Conservation (phyloP, 305 asterid species). For the Rubia balearica region DNA sequence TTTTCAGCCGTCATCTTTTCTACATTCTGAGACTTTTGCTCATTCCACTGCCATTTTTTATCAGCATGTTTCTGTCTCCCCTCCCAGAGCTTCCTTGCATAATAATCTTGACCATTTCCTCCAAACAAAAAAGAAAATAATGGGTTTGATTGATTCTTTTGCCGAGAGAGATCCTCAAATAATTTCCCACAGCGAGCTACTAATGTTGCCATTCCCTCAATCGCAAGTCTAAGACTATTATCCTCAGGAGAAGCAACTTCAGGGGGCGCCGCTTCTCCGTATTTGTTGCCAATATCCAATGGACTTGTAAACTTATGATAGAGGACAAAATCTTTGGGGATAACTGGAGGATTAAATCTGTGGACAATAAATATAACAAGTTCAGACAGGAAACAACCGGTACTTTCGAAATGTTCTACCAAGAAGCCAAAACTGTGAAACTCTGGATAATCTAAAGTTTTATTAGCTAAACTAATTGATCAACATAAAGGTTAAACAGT, state of each 20-base stretch:
- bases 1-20: constrained; percentile 79
- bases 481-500: background rate
- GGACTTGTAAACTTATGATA: constrained; percentile 65
- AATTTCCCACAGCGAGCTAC: constrained; percentile 92
- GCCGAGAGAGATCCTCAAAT: constrained; percentile 85
- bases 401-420: background rate
- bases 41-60: constrained; percentile 38
- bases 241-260: constrained; percentile 78
- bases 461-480: background rate
- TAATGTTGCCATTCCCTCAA: constrained; percentile 90
- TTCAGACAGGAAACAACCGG: background rate
- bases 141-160: constrained; percentile 80
- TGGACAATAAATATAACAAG: background rate
- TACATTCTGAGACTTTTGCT: constrained; percentile 32
- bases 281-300: constrained; percentile 36
- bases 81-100: constrained; percentile 88
- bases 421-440: background rate
- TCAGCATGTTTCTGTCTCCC: constrained; percentile 65
- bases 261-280: constrained; percentile 47
- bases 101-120: constrained; percentile 74
- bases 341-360: constrained; percentile 80
- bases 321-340: constrained; percentile 75
- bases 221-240: constrained; percentile 66
- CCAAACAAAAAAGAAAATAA: constrained; percentile 70
- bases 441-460: background rate